Evolutionary conservation across 139 green algal genomes (phyloP).

Genomic region (Pedinophyceae sp.): DNA sequence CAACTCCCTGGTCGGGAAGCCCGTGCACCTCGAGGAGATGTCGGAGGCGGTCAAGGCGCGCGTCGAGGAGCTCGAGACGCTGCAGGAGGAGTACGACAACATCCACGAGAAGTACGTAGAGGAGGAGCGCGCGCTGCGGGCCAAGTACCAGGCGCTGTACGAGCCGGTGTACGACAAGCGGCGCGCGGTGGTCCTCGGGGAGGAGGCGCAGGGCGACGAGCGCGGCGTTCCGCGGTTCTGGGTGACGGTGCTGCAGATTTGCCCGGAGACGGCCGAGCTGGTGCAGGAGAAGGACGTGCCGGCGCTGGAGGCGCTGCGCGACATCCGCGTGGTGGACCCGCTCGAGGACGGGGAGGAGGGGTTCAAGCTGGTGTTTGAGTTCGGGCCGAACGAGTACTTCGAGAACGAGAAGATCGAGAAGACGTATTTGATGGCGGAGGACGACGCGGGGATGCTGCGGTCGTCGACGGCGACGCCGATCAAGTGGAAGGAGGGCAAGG

Average conservation of each 20-base stretch:
- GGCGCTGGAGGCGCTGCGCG: background rate
- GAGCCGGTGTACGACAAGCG: background rate
- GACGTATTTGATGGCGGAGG: slow-evolving; percentile 8
- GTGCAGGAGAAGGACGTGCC: background rate
- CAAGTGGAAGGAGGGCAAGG: slow-evolving; percentile 5
- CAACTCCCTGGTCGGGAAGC: background rate
- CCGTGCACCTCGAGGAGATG: background rate
- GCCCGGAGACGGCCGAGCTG: background rate
- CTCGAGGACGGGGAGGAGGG: background rate
- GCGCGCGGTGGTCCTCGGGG: too few relatives aligned
- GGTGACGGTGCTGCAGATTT: background rate
- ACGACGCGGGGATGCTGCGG: slow-evolving; percentile 8
- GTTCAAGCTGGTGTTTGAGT: slow-evolving; percentile 8
- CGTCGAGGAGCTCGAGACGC: background rate
- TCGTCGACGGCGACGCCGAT: slow-evolving; percentile 1
- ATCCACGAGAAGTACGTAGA: background rate
- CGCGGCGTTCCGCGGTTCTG: background rate
- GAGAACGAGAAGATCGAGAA: slow-evolving; percentile 7
- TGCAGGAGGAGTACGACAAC: background rate
- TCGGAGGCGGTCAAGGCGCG: background rate
- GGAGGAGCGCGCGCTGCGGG: background rate
- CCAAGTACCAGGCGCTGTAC: background rate
- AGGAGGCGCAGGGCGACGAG: background rate
- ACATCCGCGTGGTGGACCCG: background rate
- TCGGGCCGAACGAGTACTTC: slow-evolving; percentile 8